A percentile compares a stretch with the other conserved stretches of the same genome.
These are phyloP conservation scores for Fusarium duplospermum DNA, from an alignment of 2,329 filamentous ascomycete species.

Conservation along the genomic window DNA sequence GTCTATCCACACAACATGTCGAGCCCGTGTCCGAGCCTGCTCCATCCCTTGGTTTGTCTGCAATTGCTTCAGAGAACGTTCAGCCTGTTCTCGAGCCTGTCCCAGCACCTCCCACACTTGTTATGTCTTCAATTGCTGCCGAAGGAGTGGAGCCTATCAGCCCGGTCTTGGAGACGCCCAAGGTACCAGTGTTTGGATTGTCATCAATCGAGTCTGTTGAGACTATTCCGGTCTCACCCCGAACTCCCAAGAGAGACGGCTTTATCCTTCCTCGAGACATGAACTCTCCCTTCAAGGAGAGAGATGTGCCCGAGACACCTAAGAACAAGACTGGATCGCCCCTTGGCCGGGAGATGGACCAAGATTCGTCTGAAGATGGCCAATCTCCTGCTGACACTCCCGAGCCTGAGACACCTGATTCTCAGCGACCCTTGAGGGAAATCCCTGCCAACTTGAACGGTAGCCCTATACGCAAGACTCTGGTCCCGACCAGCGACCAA, in stretches of 20 bases:
- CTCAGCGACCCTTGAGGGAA: constrained; percentile 69
- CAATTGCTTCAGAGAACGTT: constrained; percentile 50
- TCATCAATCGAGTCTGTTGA: constrained; percentile 60
- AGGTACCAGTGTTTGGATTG: constrained; percentile 52
- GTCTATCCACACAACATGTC: constrained; percentile 51
- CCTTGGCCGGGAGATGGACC: constrained; percentile 58
- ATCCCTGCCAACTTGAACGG: constrained; percentile 68
- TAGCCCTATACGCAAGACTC: constrained; percentile 53
- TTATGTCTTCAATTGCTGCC: constrained; percentile 51
- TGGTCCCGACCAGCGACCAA: constrained; percentile 70
- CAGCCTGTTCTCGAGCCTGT: constrained; percentile 45
- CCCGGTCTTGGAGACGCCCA: constrained; percentile 40
- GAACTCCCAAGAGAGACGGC: constrained; percentile 65
- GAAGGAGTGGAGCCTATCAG: constrained; percentile 55
- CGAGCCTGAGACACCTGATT: constrained; percentile 63
- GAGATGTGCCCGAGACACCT: constrained; percentile 53
- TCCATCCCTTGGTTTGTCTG: constrained; percentile 29
- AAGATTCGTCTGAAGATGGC: constrained; percentile 67
- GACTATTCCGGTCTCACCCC: constrained; percentile 59
- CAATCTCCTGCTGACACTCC: constrained; percentile 60
- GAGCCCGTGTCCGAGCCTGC: constrained; percentile 48
- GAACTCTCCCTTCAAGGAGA: constrained; percentile 45
- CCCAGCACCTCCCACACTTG: constrained; percentile 45
- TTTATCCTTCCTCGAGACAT: constrained; percentile 67
- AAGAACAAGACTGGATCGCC: constrained; percentile 48